Conservation (phyloP, 768 basidiomycete genomes). For the Hortiboletus campestris region DNA sequence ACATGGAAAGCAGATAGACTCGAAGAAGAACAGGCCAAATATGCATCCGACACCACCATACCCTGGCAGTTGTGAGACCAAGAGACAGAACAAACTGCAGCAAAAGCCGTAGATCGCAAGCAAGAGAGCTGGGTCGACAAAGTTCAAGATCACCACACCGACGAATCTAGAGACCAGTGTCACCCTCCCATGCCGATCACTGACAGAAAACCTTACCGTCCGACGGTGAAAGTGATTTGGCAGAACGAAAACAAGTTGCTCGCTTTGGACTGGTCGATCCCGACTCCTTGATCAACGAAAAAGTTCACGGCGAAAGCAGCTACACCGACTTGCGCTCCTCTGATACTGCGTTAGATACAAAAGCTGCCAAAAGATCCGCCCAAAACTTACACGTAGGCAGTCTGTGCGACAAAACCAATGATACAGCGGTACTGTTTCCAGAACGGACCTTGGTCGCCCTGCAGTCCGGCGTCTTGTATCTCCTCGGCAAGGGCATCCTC, state of each 20-base stretch:
- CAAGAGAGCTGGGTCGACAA: constrained; percentile 63
- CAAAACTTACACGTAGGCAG: constrained; percentile 53
- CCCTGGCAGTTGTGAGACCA: constrained; percentile 50
- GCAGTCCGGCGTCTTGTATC: constrained; percentile 41
- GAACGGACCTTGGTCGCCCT: constrained; percentile 52
- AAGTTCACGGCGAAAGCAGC: constrained; percentile 71
- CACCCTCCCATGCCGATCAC: not conserved
- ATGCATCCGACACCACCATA: constrained; percentile 57
- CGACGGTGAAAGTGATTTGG: constrained; percentile 65
- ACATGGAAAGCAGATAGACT: constrained; percentile 72
- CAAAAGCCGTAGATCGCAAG: constrained; percentile 50
- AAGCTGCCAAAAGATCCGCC: not conserved
- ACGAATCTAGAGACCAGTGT: constrained; percentile 48
- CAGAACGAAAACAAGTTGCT: constrained; percentile 70
- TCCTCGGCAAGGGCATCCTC: constrained; percentile 60
- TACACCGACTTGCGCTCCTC: constrained; percentile 65
- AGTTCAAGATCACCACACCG: constrained; percentile 57
- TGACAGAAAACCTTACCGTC: constrained; percentile 39
- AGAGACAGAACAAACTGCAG: constrained; percentile 52
- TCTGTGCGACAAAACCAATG: constrained; percentile 74
- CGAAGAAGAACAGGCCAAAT: constrained; percentile 70
- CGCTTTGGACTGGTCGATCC: constrained; percentile 49
- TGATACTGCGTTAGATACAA: constrained; percentile 14
- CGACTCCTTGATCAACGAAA: constrained; percentile 60
- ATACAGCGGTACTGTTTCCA: constrained; percentile 68